Base-by-base conservation (phyloP, 2,329 filamentous ascomycete genomes). In the Fusarium begoniae region DNA sequence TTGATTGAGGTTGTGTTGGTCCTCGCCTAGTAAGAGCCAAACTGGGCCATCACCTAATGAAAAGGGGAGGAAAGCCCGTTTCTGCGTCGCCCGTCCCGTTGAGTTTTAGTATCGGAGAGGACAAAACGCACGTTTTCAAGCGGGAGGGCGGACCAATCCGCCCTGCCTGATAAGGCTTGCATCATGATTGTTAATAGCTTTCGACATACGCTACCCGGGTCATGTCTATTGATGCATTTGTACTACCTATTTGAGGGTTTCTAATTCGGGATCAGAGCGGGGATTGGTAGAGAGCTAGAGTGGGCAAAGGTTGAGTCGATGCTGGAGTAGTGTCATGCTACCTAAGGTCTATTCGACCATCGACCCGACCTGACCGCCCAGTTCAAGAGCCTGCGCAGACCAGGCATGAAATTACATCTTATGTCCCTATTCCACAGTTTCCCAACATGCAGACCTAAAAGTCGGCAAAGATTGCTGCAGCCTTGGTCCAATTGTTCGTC, bases 181-280 rank as follows among this genome's bases (percentile, higher is more conserved):
- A 72, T 57, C 45, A 58, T 61, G 32, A 64, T 61, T 59, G 67
- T 73, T 75, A 68, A 76, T 76, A 74, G 75, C 55, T 69, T 59
- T 63, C 65, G 51, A 63, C 63, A 65, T 67, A 58, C 68, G 54
- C 62, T 58, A 43, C 63, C 66, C 56, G 66, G 68, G 69, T 65
- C 59, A 66, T 69, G 64, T 66, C 65, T 58, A 48, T 70, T 72
- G 61, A 70, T 62, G 69, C 53, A 61, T 48, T 32, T 76, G 76
- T 78, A 67, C 56, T 58, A 76, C 76, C 61, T 51, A 60, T 59
- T 65, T 55, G 37, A 67, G 44, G 47, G 28, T 56, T 51, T 70
- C 65, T 72, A 67, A 56, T 55, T 71, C 56, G 59, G 57, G 47
- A 54, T 32, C 43, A 30, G 24, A 41, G 53, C 45, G 40, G 40